A percentile compares a stretch with the other conserved stretches of the same genome.
These are phyloP conservation scores for Zygosaccharomyces siamensis DNA, from an alignment of 805 yeast genomes.

Conservation along the genomic window DNA sequence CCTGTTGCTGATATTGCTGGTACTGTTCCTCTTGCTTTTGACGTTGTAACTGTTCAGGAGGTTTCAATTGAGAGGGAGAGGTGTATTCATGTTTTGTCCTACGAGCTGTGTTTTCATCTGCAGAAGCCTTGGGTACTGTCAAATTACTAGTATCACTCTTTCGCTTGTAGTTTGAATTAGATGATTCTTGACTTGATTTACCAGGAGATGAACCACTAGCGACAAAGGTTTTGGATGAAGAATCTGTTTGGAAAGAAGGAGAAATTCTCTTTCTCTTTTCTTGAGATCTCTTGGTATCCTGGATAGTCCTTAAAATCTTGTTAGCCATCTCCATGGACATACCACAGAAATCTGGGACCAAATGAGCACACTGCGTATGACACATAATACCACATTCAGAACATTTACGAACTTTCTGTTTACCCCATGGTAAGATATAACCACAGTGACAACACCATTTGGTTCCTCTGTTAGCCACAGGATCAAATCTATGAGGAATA, in stretches of 20 bases:
- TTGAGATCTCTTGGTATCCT: constrained; percentile 52
- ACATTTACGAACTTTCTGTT: constrained; percentile 88
- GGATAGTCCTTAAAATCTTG: constrained; percentile 77
- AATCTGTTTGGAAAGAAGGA: constrained; percentile 12
- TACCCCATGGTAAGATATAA: constrained; percentile 90
- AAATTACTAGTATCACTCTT: not conserved
- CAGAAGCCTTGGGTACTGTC: not conserved
- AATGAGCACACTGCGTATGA: constrained; percentile 85
- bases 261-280: constrained; percentile 22
- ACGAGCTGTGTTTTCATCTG: not conserved
- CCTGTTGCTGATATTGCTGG: not conserved
- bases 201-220: constrained; percentile 16
- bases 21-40: not conserved
- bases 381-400: constrained; percentile 92
- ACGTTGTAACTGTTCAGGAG: not conserved
- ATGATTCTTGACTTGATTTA: constrained; percentile 3
- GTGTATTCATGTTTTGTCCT: not conserved
- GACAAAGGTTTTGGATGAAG: constrained; percentile 14
- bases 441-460: constrained; percentile 99
- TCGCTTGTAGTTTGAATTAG: constrained; percentile 1
- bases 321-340: constrained; percentile 97
- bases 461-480: constrained; percentile 88
- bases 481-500: constrained; percentile 94
- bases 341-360: constrained; percentile 98
- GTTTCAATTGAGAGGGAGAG: not conserved